phyloP scores from a whole-genome alignment of 805 yeast species.

The Wickerhamomyces queroliae region DNA sequence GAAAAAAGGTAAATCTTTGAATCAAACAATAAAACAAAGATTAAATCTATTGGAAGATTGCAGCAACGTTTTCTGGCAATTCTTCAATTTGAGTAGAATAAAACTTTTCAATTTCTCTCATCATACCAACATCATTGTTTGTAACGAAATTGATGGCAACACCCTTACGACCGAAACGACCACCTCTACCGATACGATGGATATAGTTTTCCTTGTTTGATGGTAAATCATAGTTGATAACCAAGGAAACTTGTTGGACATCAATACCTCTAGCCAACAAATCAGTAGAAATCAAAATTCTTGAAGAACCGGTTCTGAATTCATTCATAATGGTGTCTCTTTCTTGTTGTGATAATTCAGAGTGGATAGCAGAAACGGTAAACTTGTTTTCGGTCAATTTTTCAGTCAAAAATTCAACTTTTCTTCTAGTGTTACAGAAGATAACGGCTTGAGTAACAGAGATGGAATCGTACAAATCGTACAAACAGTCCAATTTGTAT shows the following conservation, averaged over 20 bases:
- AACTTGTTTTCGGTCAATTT: conserved; percentile 73
- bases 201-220: conserved; percentile 87
- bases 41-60: conserved; percentile 34
- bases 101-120: conserved; percentile 84
- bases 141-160: conserved; percentile 94
- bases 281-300: conserved; percentile 90
- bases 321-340: conserved; percentile 94
- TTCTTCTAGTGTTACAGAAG: conserved; percentile 92
- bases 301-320: conserved; percentile 89
- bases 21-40: not conserved
- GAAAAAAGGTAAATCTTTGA: not conserved
- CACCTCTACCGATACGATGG: conserved; percentile 97
- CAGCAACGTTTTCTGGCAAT: conserved; percentile 75
- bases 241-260: conserved; percentile 95
- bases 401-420: conserved; percentile 84
- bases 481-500: conserved; percentile 90
- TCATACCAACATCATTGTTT: conserved; percentile 60
- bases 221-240: conserved; percentile 91
- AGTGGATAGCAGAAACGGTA: conserved; percentile 93
- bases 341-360: conserved; percentile 91
- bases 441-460: conserved; percentile 97
- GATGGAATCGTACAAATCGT: conserved; percentile 91
- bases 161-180: conserved; percentile 98
- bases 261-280: conserved; percentile 98
- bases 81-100: conserved; percentile 88